These are phyloP conservation scores for Chalciporus chontae DNA, from an alignment of 768 basidiomycete species.

Conservation along the genomic window DNA sequence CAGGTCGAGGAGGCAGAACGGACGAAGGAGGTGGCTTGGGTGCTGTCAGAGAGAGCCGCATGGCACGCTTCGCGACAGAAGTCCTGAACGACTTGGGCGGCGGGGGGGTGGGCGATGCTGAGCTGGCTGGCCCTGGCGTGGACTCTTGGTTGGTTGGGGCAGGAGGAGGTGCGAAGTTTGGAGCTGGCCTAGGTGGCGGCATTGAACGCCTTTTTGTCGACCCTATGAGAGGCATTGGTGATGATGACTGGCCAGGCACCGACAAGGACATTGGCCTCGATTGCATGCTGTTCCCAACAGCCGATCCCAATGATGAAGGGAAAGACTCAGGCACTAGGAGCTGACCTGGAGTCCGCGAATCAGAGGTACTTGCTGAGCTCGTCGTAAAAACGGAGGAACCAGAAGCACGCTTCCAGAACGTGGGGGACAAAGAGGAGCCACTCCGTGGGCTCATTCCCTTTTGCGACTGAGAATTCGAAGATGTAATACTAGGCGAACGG, in stretches of 20 bases:
- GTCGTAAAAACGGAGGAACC: slow-evolving; percentile 46
- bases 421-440: slow-evolving; percentile 42
- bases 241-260: slow-evolving; percentile 9
- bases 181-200: slow-evolving; percentile 73
- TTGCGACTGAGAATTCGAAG: slow-evolving; percentile 32
- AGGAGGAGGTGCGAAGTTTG: slow-evolving; percentile 66
- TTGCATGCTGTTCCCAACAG: slow-evolving; percentile 1
- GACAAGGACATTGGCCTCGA: slow-evolving; percentile 23
- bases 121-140: slow-evolving; percentile 1
- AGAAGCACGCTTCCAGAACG: slow-evolving; percentile 52
- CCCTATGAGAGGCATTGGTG: slow-evolving; percentile 10
- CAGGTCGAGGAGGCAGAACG: slow-evolving; percentile 64
- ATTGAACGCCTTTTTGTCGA: slow-evolving; percentile 55
- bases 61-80: slow-evolving; percentile 52
- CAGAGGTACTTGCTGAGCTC: slow-evolving; percentile 40
- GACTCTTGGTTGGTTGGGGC: slow-evolving; percentile 43
- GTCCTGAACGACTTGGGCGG: slow-evolving; percentile 46
- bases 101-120: slow-evolving; percentile 3
- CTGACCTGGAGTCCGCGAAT: slow-evolving; percentile 31
- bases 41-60: slow-evolving; percentile 56
- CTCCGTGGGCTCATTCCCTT: slow-evolving; percentile 38
- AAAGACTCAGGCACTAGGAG: slow-evolving; percentile 7
- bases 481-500: slow-evolving; percentile 36
- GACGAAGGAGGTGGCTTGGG: slow-evolving; percentile 63
- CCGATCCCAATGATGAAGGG: slow-evolving; percentile 11